Percentiles rank a stretch among this genome's conserved stretches.
Conservation (phyloP, 192 early-diverging fungal species). For the Backusella sp. region DNA sequence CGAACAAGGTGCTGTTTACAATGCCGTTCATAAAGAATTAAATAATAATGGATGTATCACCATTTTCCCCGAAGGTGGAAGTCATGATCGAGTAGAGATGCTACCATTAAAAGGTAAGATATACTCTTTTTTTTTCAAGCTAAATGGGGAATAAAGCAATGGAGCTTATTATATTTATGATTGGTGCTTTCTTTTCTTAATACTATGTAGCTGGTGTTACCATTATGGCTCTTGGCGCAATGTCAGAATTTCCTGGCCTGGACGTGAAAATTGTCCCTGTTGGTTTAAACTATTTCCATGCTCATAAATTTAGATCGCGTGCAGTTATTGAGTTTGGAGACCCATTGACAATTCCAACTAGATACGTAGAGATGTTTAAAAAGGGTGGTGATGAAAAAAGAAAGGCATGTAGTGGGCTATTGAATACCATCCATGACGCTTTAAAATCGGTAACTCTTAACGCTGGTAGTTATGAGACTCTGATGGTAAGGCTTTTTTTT, state of each 20-base stretch:
- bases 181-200: conserved; percentile 8
- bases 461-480: conserved; percentile 88
- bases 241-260: conserved; percentile 77
- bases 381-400: conserved; percentile 81
- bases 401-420: conserved; percentile 71
- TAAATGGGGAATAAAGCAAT: background rate
- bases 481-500: conserved; percentile 60
- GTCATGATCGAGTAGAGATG: conserved; percentile 94
- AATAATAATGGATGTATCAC: conserved; percentile 76
- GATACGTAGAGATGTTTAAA: conserved; percentile 83
- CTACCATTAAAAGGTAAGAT: conserved; percentile 84
- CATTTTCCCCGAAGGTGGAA: conserved; percentile 98
- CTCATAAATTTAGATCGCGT: conserved; percentile 90
- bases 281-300: conserved; percentile 91
- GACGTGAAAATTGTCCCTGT: conserved; percentile 91
- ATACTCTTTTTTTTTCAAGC: background rate
- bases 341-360: conserved; percentile 74
- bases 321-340: conserved; percentile 96
- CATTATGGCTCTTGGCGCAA: conserved; percentile 85
- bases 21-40: conserved; percentile 73
- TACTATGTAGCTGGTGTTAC: conserved; percentile 62
- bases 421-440: conserved; percentile 74
- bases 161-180: background rate
- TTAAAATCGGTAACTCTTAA: conserved; percentile 89
- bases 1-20: conserved; percentile 87